phyloP scores from a whole-genome alignment of 257 asterid genomes.

The Apocynum venetum region DNA sequence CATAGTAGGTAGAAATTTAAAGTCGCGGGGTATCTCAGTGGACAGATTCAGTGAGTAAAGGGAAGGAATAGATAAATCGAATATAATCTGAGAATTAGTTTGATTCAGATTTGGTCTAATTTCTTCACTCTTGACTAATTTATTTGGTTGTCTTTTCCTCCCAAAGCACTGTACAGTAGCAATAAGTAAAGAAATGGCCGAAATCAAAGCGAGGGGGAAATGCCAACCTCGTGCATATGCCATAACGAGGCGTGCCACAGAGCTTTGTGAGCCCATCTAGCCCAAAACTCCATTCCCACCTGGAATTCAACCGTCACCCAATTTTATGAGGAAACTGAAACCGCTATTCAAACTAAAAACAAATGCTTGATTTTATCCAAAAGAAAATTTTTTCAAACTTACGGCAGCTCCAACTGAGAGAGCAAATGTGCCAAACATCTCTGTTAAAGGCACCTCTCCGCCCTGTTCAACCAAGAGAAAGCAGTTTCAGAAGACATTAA shows the following conservation, averaged over 20 bases:
- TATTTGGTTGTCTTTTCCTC: not conserved
- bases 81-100: not conserved
- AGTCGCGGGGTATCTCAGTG: not conserved
- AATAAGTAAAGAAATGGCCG: not conserved
- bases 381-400: conserved; percentile 21
- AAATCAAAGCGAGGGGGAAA: not conserved
- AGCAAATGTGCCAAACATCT: conserved; percentile 95
- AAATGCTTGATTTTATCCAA: not conserved
- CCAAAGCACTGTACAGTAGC: not conserved
- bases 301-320: conserved; percentile 19
- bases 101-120: not conserved
- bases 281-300: conserved; percentile 99
- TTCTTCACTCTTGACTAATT: not conserved
- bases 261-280: conserved; percentile 97
- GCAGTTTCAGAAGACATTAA: not conserved
- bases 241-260: conserved; percentile 97
- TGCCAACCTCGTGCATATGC: conserved; percentile 97
- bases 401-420: conserved; percentile 98
- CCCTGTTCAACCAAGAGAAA: conserved; percentile 43
- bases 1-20: not conserved
- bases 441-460: conserved; percentile 74
- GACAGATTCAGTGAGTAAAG: not conserved
- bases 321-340: conserved; percentile 3
- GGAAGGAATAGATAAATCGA: too few relatives aligned
- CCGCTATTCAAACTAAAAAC: not conserved